These are phyloP conservation scores for Pythium sukuiense DNA, from an alignment of 352 stramenopile genomes.

Conservation along the genomic window DNA sequence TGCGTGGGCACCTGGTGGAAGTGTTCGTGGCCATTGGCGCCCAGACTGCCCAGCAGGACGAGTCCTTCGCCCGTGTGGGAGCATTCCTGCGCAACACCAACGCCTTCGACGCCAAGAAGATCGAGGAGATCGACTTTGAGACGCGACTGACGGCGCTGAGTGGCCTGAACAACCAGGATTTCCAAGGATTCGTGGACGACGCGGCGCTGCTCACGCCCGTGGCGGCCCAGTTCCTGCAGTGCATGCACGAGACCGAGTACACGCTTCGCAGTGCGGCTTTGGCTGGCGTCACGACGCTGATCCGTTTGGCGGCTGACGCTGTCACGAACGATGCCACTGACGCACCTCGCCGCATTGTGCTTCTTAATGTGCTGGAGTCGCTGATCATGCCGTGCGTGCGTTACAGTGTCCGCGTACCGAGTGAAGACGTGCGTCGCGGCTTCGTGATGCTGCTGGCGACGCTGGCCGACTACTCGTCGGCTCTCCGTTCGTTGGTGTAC, in stretches of 20 bases:
- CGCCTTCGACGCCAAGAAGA: conserved; percentile 72
- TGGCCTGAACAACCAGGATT: conserved; percentile 57
- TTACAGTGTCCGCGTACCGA: conserved; percentile 71
- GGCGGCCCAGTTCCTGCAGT: conserved; percentile 75
- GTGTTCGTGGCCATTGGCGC: conserved; percentile 68
- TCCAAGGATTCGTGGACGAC: conserved; percentile 58
- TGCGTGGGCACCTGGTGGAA: conserved; percentile 61
- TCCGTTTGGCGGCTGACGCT: conserved; percentile 39
- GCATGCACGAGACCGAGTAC: conserved; percentile 84
- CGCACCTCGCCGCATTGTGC: conserved; percentile 20
- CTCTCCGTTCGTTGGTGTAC: conserved; percentile 46
- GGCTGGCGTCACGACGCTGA: conserved; percentile 53
- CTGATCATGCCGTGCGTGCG: conserved; percentile 89
- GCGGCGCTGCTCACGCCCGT: conserved; percentile 74
- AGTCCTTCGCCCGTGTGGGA: conserved; percentile 40
- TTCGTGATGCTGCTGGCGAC: conserved; percentile 85
- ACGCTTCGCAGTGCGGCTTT: conserved; percentile 78
- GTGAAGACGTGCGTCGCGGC: conserved; percentile 76
- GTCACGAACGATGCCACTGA: conserved; percentile 25
- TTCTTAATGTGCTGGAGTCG: conserved; percentile 82
- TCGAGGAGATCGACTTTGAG: conserved; percentile 87
- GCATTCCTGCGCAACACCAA: conserved; percentile 63
- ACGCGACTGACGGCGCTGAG: conserved; percentile 77
- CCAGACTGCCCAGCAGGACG: conserved; percentile 33
- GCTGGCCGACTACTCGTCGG: conserved; percentile 50